Percentiles rank a stretch among this genome's conserved stretches.
These are phyloP conservation scores for Colletotrichum ledebouriae DNA, from an alignment of 2,329 filamentous ascomycete genomes.

Conservation along the genomic window DNA sequence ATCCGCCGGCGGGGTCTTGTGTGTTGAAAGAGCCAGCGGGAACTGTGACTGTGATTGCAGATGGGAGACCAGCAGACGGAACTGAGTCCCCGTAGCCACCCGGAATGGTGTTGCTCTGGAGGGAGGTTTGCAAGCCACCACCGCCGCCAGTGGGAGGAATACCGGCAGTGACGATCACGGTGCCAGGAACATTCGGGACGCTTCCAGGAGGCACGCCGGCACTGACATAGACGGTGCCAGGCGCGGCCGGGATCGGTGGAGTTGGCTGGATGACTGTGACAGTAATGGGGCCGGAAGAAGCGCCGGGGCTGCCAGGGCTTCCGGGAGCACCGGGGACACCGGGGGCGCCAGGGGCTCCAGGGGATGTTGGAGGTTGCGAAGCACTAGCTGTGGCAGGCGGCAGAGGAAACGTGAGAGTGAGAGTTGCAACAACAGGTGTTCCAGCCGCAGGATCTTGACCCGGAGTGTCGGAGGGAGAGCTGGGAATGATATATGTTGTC, in stretches of 20 bases:
- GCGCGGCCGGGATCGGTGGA: background rate
- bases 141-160: background rate
- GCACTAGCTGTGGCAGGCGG: background rate
- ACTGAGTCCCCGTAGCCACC: slow-evolving; percentile 29
- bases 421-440: slow-evolving; percentile 45
- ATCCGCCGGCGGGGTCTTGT: slow-evolving; percentile 10
- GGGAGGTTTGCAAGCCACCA: background rate
- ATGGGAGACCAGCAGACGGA: background rate
- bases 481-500: slow-evolving; percentile 47
- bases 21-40: background rate
- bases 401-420: slow-evolving; percentile 39
- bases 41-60: background rate
- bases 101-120: slow-evolving; percentile 16
- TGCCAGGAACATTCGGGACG: slow-evolving; percentile 6
- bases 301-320: background rate
- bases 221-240: background rate
- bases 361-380: background rate
- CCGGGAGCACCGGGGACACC: too few species aligned
- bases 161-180: background rate
- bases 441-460: slow-evolving; percentile 41
- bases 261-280: slow-evolving; percentile 1
- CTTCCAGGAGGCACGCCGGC: slow-evolving; percentile 19
- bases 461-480: slow-evolving; percentile 48
- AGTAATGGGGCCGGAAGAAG: background rate
- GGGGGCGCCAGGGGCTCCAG: too few species aligned